Evolutionary conservation across 495 filamentous ascomycete genomes (phyloP), one percentile per base, ranked within the genome.

Genomic region (Neurospora africana): DNA sequence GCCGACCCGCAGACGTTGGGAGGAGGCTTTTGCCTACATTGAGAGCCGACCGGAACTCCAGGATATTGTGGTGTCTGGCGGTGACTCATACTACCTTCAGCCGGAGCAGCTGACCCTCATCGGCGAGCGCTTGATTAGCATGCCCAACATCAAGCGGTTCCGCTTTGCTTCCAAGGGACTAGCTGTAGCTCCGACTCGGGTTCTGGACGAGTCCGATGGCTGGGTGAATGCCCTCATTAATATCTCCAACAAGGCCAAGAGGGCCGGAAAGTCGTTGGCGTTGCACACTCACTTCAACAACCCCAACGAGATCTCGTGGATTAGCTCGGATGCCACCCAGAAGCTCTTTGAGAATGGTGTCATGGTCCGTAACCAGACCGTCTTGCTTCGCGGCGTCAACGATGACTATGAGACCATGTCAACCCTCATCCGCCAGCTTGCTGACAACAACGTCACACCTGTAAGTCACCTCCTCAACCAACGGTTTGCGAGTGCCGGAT

Each of bases 231-330:
- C 85, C 27, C 70, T 90, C 39, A 79, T 89, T n/a, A 76, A 74
- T 21, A 68, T 89, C 23, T 81, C 83, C 5, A 80, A 85, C 68
- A 77, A 80, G 71, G 87, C 84, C 23, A 80, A 82, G 36, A 74
- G 71, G 67, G 76, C 83, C 15, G 87, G 87, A 11, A 90, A 89
- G 75, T 81, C 84, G n/a, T 82, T 90, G 69, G 86, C 86, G 19
- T 74, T 87, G 69, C 88, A 90, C 73, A 90, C 88, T 0, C 88
- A 90, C 76, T 88, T 90, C 79, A 89, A 90, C 72, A 86, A 89
- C 70, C 83, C 85, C 15, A 81, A 82, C 69, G 88, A 90, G 76
- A 86, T 89, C 58, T 85, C 84, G 30, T 90, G 88, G 88, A 78
- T 89, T n/a, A 86, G 82, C 5, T 77, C 79, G 65, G 75, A 79